Evolutionary conservation across 78 protist species (phyloP).

Genomic region (Pelomyxa schiedti): DNA sequence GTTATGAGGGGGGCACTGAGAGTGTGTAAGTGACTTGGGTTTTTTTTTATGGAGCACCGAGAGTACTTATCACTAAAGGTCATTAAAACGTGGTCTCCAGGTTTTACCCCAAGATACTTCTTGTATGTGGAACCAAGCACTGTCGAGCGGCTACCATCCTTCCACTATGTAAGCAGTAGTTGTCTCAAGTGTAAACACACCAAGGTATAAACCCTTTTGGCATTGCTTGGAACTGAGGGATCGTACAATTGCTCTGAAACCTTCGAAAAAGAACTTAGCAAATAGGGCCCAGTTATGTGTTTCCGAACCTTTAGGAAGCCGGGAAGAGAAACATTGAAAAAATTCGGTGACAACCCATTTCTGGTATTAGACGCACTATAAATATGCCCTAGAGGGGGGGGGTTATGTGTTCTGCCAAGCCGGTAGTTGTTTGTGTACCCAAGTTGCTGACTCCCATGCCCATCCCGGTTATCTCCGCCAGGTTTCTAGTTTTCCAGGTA

Average conservation of each 20-base stretch:
- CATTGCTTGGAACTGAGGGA: background rate
- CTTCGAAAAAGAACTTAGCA: background rate
- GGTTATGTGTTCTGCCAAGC: constrained; percentile 28
- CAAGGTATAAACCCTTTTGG: background rate
- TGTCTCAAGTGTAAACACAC: background rate
- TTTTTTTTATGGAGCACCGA: too few species aligned
- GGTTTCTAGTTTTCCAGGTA: background rate
- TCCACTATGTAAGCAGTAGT: background rate
- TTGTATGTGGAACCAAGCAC: constrained; percentile 10
- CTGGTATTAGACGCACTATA: too few species aligned
- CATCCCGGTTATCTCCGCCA: background rate
- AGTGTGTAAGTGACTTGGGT: too few species aligned
- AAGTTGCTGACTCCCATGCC: background rate
- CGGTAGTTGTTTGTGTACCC: background rate
- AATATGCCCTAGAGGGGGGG: too few species aligned
- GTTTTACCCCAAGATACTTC: background rate
- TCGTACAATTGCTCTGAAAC: background rate
- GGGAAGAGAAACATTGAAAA: constrained; percentile 3
- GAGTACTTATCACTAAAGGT: too few species aligned
- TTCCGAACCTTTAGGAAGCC: constrained; percentile 38
- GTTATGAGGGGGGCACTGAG: too few species aligned
- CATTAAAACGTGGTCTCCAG: background rate
- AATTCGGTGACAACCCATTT: constrained; percentile 48
- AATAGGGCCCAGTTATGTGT: too few species aligned
- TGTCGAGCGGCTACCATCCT: background rate